These are phyloP conservation scores for Corynascus novoguineensis DNA, from an alignment of 495 filamentous ascomycete species.

Conservation along the genomic window DNA sequence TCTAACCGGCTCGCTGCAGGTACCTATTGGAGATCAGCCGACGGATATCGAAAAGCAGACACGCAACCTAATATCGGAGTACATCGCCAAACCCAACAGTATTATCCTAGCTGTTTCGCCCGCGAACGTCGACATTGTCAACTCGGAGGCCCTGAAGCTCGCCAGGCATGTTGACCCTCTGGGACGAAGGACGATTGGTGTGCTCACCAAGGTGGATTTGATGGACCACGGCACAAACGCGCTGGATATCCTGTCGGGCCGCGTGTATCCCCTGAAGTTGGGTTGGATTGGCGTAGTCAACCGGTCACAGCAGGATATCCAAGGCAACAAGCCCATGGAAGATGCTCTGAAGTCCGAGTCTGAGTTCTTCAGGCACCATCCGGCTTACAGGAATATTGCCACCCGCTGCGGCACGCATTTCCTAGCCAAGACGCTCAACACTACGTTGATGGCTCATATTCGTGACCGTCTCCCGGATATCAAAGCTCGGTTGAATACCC, in stretches of 20 bases:
- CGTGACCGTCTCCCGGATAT: constrained; percentile 94
- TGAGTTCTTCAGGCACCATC: constrained; percentile 96
- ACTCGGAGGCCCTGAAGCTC: constrained; percentile 95
- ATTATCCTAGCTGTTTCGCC: constrained; percentile 96
- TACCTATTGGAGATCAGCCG: constrained; percentile 96
- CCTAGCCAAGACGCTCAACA: constrained; percentile 90
- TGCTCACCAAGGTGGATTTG: constrained; percentile 93
- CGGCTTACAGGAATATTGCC: constrained; percentile 94
- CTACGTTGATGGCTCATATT: constrained; percentile 93
- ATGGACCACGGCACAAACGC: constrained; percentile 99
- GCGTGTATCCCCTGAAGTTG: constrained; percentile 94
- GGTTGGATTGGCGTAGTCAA: constrained; percentile 99
- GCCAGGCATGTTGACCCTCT: constrained; percentile 95
- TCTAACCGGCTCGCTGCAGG: constrained; percentile 39
- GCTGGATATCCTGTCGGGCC: constrained; percentile 89
- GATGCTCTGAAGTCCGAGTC: constrained; percentile 85
- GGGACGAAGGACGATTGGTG: constrained; percentile 90
- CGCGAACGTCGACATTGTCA: constrained; percentile 97
- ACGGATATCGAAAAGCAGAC: constrained; percentile 99
- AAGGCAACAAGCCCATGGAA: constrained; percentile 82
- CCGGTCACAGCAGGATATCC: constrained; percentile 96
- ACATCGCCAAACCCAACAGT: constrained; percentile 98
- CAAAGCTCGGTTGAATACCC: constrained; percentile 91
- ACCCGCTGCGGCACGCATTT: constrained; percentile 92
- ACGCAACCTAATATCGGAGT: constrained; percentile 91